Percentiles rank a stretch among this genome's conserved stretches.
Conservation (phyloP, 73 alveolate species). For the Paramecium biaurelia region DNA sequence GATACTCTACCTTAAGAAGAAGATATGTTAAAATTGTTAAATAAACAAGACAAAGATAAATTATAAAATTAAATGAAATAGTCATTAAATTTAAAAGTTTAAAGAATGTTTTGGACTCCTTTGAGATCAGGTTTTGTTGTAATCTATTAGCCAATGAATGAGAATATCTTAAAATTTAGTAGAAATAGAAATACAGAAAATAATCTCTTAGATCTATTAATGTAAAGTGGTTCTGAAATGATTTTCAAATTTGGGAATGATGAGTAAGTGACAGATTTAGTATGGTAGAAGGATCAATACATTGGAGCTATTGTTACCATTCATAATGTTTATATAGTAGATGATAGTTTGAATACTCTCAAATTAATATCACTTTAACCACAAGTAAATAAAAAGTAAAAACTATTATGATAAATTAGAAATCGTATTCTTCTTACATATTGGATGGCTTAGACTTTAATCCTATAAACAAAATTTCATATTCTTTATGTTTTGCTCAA, state of each 20-base stretch:
- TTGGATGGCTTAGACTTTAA: constrained; percentile 34
- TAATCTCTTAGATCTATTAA: neutral
- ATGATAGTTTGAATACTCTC: constrained; percentile 3
- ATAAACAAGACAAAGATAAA: neutral
- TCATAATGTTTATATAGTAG: neutral
- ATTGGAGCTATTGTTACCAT: constrained; percentile 12
- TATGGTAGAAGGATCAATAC: neutral
- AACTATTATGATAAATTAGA: neutral
- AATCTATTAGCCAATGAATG: constrained; percentile 14
- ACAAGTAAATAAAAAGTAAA: neutral
- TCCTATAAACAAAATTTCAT: constrained; percentile 5
- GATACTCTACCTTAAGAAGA: constrained; percentile 20
- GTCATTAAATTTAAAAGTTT: neutral
- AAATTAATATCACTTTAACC: constrained; percentile 13
- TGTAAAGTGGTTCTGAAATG: constrained; percentile 50
- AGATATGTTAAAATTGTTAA: neutral
- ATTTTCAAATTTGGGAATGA: neutral
- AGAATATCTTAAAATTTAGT: neutral
- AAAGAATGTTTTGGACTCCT: constrained; percentile 48
- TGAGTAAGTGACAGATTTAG: constrained; percentile 20
- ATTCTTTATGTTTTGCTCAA: constrained; percentile 15
- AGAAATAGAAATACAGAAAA: neutral
- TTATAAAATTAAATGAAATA: neutral
- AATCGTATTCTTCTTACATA: neutral
- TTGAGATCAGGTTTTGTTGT: constrained; percentile 45